These are phyloP conservation scores for Hypoxylon sp. DNA, from an alignment of 2,329 filamentous ascomycete species.

Conservation along the genomic window DNA sequence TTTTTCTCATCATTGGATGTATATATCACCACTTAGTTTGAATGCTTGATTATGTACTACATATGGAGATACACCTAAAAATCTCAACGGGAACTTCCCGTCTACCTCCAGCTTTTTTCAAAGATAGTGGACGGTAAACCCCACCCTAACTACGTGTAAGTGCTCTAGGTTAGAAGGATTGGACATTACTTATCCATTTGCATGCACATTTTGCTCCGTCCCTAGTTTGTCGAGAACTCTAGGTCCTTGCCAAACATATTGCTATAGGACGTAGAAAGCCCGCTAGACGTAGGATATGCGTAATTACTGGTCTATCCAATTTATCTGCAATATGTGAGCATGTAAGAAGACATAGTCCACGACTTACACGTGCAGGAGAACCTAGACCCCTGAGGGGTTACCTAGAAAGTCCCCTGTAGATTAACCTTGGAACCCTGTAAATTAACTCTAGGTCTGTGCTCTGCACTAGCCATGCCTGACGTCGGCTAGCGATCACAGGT, in stretches of 20 bases:
- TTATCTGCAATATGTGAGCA: conserved; percentile 37
- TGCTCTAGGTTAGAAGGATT: conserved; percentile 31
- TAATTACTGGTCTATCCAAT: conserved; percentile 35
- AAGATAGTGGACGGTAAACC: conserved; percentile 20
- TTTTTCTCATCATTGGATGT: neutral
- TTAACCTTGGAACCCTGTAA: conserved; percentile 35
- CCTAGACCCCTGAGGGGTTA: conserved; percentile 33
- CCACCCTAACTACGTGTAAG: conserved; percentile 39
- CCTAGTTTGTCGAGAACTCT: conserved; percentile 13
- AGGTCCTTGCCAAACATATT: conserved; percentile 17
- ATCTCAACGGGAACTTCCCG: conserved; percentile 40
- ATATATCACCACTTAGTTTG: neutral
- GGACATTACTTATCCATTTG: conserved; percentile 21
- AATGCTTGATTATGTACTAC: conserved; percentile 10
- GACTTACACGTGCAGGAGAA: conserved; percentile 42
- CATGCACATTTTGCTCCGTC: conserved; percentile 28
- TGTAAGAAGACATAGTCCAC: conserved; percentile 35
- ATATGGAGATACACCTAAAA: conserved; percentile 20
- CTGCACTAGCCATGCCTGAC: conserved; percentile 35
- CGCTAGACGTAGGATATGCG: conserved; percentile 19
- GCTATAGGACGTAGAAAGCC: conserved; percentile 32
- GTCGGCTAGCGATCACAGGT: conserved; percentile 41
- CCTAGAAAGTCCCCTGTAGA: conserved; percentile 35
- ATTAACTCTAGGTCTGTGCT: conserved; percentile 39
- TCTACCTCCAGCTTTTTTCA: conserved; percentile 19